phyloP scores from a whole-genome alignment of 2,329 filamentous ascomycete species.

The Parafenestella ontariensis region DNA sequence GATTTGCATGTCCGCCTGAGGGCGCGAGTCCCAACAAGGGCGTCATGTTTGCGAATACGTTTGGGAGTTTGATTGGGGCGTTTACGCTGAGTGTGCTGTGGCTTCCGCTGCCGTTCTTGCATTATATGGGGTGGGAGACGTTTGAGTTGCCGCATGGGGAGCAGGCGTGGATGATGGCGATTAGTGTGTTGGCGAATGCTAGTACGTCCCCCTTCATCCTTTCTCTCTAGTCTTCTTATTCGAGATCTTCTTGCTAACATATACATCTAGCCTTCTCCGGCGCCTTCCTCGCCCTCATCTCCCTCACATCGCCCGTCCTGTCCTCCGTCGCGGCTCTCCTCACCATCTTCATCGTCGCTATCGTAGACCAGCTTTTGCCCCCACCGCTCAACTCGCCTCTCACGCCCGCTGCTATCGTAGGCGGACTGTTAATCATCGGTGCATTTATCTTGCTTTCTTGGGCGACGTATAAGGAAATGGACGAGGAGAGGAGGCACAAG shows the following conservation, averaged over 20 bases:
- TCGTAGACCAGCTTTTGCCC: conserved; percentile 87
- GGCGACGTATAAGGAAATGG: conserved; percentile 93
- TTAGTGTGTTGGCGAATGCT: conserved; percentile 86
- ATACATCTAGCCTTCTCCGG: conserved; percentile 76
- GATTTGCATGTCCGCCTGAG: conserved; percentile 89
- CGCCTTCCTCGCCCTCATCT: conserved; percentile 90
- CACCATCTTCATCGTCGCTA: conserved; percentile 94
- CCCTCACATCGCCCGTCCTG: conserved; percentile 88
- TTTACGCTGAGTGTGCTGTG: conserved; percentile 90
- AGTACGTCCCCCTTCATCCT: conserved; percentile 55
- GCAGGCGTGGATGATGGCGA: conserved; percentile 78
- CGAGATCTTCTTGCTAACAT: conserved; percentile 11
- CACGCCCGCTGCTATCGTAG: conserved; percentile 75
- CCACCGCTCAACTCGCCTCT: conserved; percentile 72
- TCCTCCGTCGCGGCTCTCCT: conserved; percentile 91
- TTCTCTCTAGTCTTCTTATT: neutral
- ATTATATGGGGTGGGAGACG: conserved; percentile 76
- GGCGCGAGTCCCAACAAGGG: conserved; percentile 84
- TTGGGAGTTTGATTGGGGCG: conserved; percentile 83
- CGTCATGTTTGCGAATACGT: conserved; percentile 93
- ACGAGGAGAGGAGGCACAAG: conserved; percentile 75
- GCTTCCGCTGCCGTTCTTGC: conserved; percentile 87
- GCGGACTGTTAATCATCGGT: conserved; percentile 85
- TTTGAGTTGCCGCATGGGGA: conserved; percentile 83
- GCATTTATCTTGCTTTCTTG: conserved; percentile 88